Conservation (phyloP, 2,329 filamentous ascomycete genomes). For the Trichoderma breve region DNA sequence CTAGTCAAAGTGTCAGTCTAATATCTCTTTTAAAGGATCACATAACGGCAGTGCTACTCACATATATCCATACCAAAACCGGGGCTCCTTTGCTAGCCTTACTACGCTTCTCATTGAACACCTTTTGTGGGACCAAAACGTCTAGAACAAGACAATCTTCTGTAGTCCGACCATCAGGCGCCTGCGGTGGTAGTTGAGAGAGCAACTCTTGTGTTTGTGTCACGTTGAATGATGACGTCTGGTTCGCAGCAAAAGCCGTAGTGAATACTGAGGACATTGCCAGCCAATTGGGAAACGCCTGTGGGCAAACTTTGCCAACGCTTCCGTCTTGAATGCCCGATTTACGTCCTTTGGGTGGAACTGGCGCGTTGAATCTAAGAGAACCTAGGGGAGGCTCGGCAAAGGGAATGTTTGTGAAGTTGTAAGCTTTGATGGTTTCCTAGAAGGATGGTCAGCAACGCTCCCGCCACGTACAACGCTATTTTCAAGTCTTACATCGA, state of each 20-base stretch:
- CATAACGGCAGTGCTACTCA: neutral
- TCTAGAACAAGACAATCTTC: constrained; percentile 19
- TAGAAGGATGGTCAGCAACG: neutral
- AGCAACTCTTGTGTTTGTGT: neutral
- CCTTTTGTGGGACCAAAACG: constrained; percentile 6
- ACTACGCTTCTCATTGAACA: neutral
- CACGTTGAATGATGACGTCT: constrained; percentile 12
- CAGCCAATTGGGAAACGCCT: neutral
- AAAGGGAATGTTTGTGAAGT: constrained; percentile 17
- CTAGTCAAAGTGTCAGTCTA: neutral
- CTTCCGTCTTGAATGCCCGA: constrained; percentile 11
- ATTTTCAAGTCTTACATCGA: neutral
- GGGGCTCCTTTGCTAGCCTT: constrained; percentile 3
- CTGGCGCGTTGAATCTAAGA: neutral
- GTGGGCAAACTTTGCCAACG: constrained; percentile 18
- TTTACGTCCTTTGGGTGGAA: constrained; percentile 9
- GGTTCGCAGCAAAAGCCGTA: neutral
- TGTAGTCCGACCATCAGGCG: neutral
- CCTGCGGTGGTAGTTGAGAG: neutral
- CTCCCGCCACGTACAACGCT: too few species aligned
- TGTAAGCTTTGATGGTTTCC: constrained; percentile 9
- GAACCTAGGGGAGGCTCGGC: constrained; percentile 11
- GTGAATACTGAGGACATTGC: neutral
- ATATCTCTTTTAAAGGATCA: neutral
- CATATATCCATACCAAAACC: constrained; percentile 15